Evolutionary conservation across 2,329 filamentous ascomycete genomes (phyloP), one percentile per base, ranked within the genome.

Genomic region (Fusarium tricinctum): DNA sequence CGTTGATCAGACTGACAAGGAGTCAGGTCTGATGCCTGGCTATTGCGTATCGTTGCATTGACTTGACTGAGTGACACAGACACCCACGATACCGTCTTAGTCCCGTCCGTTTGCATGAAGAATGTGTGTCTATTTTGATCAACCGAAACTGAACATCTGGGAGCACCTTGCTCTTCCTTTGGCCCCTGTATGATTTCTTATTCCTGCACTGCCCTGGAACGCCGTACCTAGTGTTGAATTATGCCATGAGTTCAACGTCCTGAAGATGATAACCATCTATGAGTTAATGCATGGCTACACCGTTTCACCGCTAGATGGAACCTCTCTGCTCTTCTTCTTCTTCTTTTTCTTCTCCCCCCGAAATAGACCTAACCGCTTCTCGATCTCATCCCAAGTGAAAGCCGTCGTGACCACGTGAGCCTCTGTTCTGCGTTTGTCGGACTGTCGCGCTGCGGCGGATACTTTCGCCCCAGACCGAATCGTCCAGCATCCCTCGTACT

Each of bases 381-480:
- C 71, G 72, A 28, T 30, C 43, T 46, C 52, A 26, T 42, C 33
- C 49, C 72, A 59, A 77, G 30, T 66, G 68, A 26, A 74, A 60
- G 52, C 75, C 75, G 15, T 73, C 75, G 32, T 78, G 77, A 46
- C 75, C 71, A 39, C 76, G 75, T 54, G 79, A 77, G 39, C 75
- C 76, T 50, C 76, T 74, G 23, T 81, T 77, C 15, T 73, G 68
- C 46, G 82, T 81, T 69, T 80, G 82, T 51, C 82, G 81, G 53
- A 86, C 86, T 53, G 94, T 97, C 72, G 96, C 93, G 81, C 93
- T 97, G 66, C 93, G 87, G 68, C 94, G 86, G 69, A 97, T 94
- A 82, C 92, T 97, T 80, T 97, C 93, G 51, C 95, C 92, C 95
- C 95, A 98, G 17, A 92, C 91, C 19, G 93, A 96, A 74, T 95